Evolutionary conservation across 495 filamentous ascomycete genomes (phyloP).

Genomic region (Penicillium goetzii): DNA sequence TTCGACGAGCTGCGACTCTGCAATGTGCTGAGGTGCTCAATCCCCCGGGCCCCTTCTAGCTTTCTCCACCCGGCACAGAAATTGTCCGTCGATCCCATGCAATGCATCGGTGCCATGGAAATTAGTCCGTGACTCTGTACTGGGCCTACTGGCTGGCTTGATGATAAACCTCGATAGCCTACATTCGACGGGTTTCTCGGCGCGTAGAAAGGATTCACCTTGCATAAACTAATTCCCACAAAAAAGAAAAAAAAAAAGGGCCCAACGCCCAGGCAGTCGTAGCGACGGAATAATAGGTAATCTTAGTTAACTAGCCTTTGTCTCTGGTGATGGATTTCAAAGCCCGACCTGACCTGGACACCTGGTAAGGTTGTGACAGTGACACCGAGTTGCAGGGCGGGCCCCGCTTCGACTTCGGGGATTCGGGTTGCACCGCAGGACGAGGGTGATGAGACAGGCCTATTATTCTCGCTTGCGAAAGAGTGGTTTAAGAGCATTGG

Average conservation of each 20-base stretch:
- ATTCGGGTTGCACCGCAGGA: background rate
- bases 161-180: background rate
- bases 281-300: too few relatives aligned
- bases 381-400: background rate
- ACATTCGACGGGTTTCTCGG: background rate
- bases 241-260: background rate
- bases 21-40: background rate
- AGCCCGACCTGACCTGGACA: background rate
- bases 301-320: too few relatives aligned
- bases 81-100: conserved; percentile 2
- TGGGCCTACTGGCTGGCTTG: too few relatives aligned
- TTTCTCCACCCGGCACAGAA: too few relatives aligned
- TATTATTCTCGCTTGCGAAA: background rate
- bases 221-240: background rate
- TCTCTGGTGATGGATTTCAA: background rate
- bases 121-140: too few relatives aligned
- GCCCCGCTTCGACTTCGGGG: background rate
- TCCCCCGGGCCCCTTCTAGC: too few relatives aligned
- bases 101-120: background rate
- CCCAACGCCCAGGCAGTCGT: too few relatives aligned
- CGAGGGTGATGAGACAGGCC: background rate
- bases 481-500: background rate
- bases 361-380: too few relatives aligned
- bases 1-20: background rate
- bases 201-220: background rate